phyloP scores from a whole-genome alignment of 1,284 basidiomycete species.

The Pseudozyma thailandica region DNA sequence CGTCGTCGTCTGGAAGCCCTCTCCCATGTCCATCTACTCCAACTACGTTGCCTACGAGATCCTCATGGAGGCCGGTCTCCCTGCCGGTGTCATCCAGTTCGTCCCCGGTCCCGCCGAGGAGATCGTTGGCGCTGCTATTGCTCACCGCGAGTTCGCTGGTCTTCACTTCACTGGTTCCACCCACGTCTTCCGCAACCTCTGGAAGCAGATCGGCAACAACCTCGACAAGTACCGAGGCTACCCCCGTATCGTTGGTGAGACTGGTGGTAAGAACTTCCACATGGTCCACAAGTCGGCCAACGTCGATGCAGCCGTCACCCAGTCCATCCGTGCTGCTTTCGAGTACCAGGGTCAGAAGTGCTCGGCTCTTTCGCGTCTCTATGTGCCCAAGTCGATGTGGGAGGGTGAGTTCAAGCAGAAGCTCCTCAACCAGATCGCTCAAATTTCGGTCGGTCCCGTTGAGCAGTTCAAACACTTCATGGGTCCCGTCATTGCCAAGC shows the following conservation, averaged over 20 bases:
- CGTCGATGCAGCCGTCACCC: constrained; percentile 85
- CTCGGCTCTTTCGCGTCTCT: constrained; percentile 89
- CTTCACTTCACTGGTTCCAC: constrained; percentile 98
- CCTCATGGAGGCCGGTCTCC: constrained; percentile 91
- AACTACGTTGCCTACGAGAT: constrained; percentile 94
- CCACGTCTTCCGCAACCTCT: constrained; percentile 84
- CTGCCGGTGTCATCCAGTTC: constrained; percentile 95
- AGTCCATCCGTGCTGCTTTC: constrained; percentile 88
- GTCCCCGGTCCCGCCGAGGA: constrained; percentile 74
- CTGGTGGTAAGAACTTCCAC: constrained; percentile 98
- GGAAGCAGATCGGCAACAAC: constrained; percentile 93
- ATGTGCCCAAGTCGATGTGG: constrained; percentile 90
- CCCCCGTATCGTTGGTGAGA: constrained; percentile 92
- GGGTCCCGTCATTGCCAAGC: constrained; percentile 90
- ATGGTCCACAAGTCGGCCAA: constrained; percentile 88
- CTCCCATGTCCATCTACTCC: constrained; percentile 91
- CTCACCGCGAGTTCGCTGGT: constrained; percentile 82
- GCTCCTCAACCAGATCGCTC: constrained; percentile 79
- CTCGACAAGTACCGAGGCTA: constrained; percentile 77
- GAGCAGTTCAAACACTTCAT: constrained; percentile 87
- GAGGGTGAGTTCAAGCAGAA: constrained; percentile 84
- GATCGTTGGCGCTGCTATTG: constrained; percentile 70
- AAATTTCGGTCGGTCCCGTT: constrained; percentile 85
- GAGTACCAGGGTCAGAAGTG: constrained; percentile 99
- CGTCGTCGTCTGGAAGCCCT: constrained; percentile 96